A percentile compares a stretch with the other conserved stretches of the same genome.
Evolutionary conservation across 495 filamentous ascomycete genomes (phyloP).

Genomic region (Tuber borchii): DNA sequence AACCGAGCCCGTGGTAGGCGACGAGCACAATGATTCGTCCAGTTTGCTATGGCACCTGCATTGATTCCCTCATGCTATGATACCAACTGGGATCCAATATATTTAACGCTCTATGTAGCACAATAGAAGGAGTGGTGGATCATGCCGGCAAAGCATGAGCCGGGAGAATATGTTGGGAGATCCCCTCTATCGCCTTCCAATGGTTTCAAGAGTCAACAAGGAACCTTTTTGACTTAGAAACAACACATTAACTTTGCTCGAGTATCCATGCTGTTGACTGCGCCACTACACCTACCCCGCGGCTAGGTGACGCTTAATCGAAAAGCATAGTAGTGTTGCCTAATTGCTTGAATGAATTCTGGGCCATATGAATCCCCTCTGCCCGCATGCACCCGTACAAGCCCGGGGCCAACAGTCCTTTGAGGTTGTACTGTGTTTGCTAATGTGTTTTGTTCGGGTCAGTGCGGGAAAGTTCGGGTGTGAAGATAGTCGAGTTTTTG

Average conservation of each 20-base stretch:
- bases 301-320: not conserved
- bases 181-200: not conserved
- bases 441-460: not conserved
- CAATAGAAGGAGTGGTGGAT: not conserved
- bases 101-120: not conserved
- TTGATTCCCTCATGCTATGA: not conserved
- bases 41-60: not conserved
- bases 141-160: not conserved
- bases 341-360: not conserved
- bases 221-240: not conserved
- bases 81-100: not conserved
- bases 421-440: not conserved
- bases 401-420: not conserved
- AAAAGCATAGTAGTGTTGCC: not conserved
- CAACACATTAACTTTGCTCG: not conserved
- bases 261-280: not conserved
- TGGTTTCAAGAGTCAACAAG: not conserved
- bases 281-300: not conserved
- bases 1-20: not conserved
- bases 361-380: not conserved
- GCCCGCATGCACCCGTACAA: not conserved
- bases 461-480: not conserved
- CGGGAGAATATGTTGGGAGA: not conserved
- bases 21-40: not conserved
- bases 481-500: not conserved